Percentiles rank a stretch among this genome's conserved stretches.
These are phyloP conservation scores for Exobasidium rhododendri DNA, from an alignment of 1,284 basidiomycete genomes.

Conservation along the genomic window DNA sequence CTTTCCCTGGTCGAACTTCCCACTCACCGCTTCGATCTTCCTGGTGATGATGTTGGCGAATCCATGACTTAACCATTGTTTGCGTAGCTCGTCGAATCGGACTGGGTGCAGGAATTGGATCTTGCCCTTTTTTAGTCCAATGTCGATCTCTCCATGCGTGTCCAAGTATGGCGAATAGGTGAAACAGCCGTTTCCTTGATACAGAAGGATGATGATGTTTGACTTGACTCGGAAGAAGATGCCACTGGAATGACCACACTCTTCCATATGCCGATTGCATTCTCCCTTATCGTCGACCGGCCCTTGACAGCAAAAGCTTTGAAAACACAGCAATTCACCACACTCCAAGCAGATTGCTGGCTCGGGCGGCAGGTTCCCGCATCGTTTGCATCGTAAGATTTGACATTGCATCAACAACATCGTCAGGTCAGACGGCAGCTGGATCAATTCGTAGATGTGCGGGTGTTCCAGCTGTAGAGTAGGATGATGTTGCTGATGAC, in stretches of 20 bases:
- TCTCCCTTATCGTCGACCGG: slow-evolving; percentile 67
- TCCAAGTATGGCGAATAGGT: slow-evolving; percentile 88
- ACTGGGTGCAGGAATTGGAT: slow-evolving; percentile 81
- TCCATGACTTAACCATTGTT: slow-evolving; percentile 82
- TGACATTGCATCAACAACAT: slow-evolving; percentile 72
- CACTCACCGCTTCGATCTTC: slow-evolving; percentile 67
- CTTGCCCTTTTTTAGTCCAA: slow-evolving; percentile 81
- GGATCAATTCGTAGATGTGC: slow-evolving; percentile 75
- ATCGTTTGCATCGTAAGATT: slow-evolving; percentile 70
- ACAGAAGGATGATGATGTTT: slow-evolving; percentile 87
- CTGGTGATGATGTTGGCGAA: slow-evolving; percentile 87
- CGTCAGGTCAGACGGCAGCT: slow-evolving; percentile 78
- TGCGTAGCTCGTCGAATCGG: slow-evolving; percentile 87
- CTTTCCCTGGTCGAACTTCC: no score
- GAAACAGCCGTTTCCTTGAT: slow-evolving; percentile 83
- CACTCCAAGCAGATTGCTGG: slow-evolving; percentile 91
- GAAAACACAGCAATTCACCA: slow-evolving; percentile 81
- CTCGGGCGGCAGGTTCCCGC: slow-evolving; percentile 74
- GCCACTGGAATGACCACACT: slow-evolving; percentile 87
- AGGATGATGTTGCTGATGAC: slow-evolving; percentile 48
- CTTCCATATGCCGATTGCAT: slow-evolving; percentile 90
- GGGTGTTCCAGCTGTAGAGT: slow-evolving; percentile 71
- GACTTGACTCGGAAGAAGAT: slow-evolving; percentile 88
- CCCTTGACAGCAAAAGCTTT: slow-evolving; percentile 87
- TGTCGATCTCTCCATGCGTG: slow-evolving; percentile 87